Conservation (phyloP, 2,329 filamentous ascomycete species). For the Neodidymelliopsis sp. region DNA sequence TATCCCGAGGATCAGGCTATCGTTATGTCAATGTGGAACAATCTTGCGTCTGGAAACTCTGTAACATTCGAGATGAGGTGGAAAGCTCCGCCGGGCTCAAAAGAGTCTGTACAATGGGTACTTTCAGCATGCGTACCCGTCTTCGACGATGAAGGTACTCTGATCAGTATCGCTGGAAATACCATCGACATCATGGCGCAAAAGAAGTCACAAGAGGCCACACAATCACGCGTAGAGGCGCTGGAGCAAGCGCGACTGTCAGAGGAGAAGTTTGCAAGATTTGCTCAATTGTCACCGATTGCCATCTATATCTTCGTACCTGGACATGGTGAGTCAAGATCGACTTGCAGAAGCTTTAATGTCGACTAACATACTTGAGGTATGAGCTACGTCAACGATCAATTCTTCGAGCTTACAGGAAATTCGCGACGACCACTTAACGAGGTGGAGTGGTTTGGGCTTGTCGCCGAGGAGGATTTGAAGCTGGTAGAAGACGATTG, state of each 20-base stretch:
- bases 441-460: constrained; percentile 25
- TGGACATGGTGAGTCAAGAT: constrained; percentile 25
- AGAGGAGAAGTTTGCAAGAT: constrained; percentile 37
- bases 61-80: constrained; percentile 48
- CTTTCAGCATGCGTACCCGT: constrained; percentile 42
- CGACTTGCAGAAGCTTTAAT: not conserved
- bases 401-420: constrained; percentile 39
- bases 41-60: constrained; percentile 30
- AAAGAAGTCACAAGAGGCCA: constrained; percentile 35
- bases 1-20: constrained; percentile 34
- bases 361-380: constrained; percentile 18
- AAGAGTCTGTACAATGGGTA: constrained; percentile 35
- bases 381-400: constrained; percentile 40
- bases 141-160: constrained; percentile 32
- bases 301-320: constrained; percentile 39
- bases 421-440: constrained; percentile 21
- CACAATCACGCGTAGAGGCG: constrained; percentile 34
- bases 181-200: constrained; percentile 44
- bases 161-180: constrained; percentile 42
- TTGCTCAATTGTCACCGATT: constrained; percentile 35
- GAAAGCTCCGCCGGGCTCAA: constrained; percentile 30
- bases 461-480: constrained; percentile 34
- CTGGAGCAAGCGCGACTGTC: constrained; percentile 34
- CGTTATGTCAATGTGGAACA: constrained; percentile 44
- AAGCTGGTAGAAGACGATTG: constrained; percentile 26